Base-by-base conservation (phyloP, 176 grass and related monocot species). In the Coix lacrymajobi region DNA sequence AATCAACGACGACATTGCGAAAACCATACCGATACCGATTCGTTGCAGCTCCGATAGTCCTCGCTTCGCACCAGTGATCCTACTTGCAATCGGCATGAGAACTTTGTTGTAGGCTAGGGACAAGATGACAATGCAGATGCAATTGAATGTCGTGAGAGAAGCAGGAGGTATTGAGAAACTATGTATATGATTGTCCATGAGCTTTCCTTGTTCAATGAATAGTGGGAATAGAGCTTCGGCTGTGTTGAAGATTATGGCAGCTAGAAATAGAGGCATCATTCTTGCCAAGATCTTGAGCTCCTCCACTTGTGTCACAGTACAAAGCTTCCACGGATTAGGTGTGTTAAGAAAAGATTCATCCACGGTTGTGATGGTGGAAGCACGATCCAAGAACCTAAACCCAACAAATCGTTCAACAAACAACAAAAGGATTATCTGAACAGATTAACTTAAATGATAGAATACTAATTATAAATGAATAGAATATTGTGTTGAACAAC, bases 261-360 rank as follows among this genome's bases (percentile, higher is more conserved):
- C 44, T 13, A 64, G 39, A 19, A 78, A 28, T 25, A 78, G 10
- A 20, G 77, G 77, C 17, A 66, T 4, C 17, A 79, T 66, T 32
- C 77, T 48, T 7, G 11, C 26, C 30, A 79, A 6, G 22, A 85
- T 91, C 71, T 88, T 91, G 52, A 91, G 43, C 51, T 91, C 89
- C 62, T 91, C 89, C 5, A 88, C 89, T 17, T 91, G 89, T 2
- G 89, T 73, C 29, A 91, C 63, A 0, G 81, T 78, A 45, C 85
- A 87, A 2, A 85, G 20, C 66, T 75, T 75, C 85, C 85, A 84
- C 9, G 70, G 77, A n/a, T n/a, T n/a, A n/a, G n/a, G n/a, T n/a
- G n/a, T n/a, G 36, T 69, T 79, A 34, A 29, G 11, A 14, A 25
- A 68, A 62, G 51, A 33, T 12, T 38, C 30, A 17, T 84, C 81